Base-by-base conservation (phyloP, 176 grass and related monocot genomes). In the Echinochloa phyllopogon region DNA sequence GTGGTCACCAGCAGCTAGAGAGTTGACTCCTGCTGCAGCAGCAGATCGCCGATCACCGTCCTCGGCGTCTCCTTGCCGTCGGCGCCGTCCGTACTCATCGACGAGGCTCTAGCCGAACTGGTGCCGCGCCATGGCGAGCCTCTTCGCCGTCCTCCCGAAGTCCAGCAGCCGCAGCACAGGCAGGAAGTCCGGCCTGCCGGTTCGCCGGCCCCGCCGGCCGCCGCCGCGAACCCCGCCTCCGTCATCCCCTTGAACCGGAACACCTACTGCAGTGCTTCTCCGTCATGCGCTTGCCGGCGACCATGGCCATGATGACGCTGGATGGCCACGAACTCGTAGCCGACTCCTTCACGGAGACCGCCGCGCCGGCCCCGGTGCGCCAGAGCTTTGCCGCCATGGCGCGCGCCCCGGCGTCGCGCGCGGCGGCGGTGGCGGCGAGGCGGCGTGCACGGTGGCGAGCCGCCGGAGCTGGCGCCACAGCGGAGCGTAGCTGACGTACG, bases 401-500 rank as follows among this genome's bases (percentile, higher is more conserved):
- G 6, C 79, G 58, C 29, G 81, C 76, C 66, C 76, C 70, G 44
- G 47, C 45, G 40, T 87, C 78, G 25, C 78, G 91, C 8, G 23
- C 40, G 10, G 42, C 2, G 47, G 58, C 12, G 18, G 81, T 73
- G 65, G 40, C 57, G 18, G 44, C 69, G 4, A 97, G 80, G 50
- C 87, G 87, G 86, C 76, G 39, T 88, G 82, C 57, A 91, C 87
- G 27, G 86, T 85, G 33, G 83, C 76, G 66, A 94, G 58, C 10
- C 90, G 86, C 49, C 90, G 92, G 86, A 97, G 92, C 48, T 90
- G 89, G 65, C 92, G 90, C 94, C 92, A 97, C 17, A 73, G 66
- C 4, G 75, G 75, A 59, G 81, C 75, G 87, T 88, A 84, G 38
- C 0, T 6, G 15, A 75, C 59, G 0, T n/a, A n/a, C n/a, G n/a